A percentile compares a stretch with the other conserved stretches of the same genome.
Evolutionary conservation across 129 eudicot species (phyloP).

Genomic region (Artemisia argyi): DNA sequence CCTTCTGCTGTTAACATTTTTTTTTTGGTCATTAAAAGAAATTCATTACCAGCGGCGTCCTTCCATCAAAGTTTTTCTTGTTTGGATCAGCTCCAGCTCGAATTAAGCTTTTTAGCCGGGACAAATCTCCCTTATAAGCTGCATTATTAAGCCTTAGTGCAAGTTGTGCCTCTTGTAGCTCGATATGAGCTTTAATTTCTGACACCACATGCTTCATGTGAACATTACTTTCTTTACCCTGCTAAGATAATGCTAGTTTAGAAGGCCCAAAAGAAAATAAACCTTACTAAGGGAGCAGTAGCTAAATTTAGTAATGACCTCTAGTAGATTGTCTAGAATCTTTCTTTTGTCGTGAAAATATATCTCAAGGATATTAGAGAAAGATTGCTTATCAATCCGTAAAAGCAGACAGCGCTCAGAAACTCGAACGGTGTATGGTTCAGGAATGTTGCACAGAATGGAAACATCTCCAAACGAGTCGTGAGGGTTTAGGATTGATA

Average conservation of each 20-base stretch:
- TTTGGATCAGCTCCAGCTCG: no score
- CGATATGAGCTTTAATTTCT: conserved; percentile 73
- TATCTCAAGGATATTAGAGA: conserved; percentile 63
- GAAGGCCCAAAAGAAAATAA: not conserved
- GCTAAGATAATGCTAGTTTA: conserved; percentile 22
- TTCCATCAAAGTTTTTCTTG: no score
- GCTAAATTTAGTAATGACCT: conserved; percentile 42
- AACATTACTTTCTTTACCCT: conserved; percentile 67
- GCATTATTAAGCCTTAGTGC: no score
- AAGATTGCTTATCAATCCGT: conserved; percentile 69
- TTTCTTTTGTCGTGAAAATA: conserved; percentile 68
- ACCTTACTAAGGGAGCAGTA: not conserved
- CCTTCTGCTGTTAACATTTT: no score
- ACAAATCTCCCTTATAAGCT: no score
- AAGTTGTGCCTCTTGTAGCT: conserved; percentile 84
- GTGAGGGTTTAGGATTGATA: conserved; percentile 18
- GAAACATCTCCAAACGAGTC: conserved; percentile 69
- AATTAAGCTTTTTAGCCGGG: no score
- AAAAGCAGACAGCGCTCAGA: conserved; percentile 60
- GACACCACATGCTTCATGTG: conserved; percentile 72
- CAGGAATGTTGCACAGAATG: conserved; percentile 66
- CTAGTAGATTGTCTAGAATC: conserved; percentile 57
- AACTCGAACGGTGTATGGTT: conserved; percentile 67
- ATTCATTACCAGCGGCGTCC: not conserved
- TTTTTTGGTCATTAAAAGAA: not conserved